Evolutionary conservation across 148 eudicot species (phyloP), one percentile per base, ranked within the genome.

Genomic region (Rhododendron williamsianum): DNA sequence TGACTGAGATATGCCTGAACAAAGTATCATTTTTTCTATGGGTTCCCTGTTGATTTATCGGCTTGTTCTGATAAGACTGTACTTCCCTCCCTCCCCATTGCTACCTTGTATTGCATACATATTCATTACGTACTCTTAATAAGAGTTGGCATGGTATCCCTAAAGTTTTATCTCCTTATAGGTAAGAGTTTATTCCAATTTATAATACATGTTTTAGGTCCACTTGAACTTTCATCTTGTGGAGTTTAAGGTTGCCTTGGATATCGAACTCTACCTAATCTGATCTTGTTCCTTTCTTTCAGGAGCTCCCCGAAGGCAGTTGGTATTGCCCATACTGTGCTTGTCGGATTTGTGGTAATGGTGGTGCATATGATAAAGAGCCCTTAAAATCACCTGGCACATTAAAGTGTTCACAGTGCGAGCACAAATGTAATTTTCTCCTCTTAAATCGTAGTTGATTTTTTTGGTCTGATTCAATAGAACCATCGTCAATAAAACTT

Each of bases 291-390:
- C 83, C 65, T 85, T 80, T 89, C 67, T 69, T 84, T 77, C 92
- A 97, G 99, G 98, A 97, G 78, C 87, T 97, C 76, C 99, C 99
- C 52, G 99, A 97, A 86, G 99, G 98, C 72, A 93, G 89, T 82
- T 97, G 99, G 99, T 94, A 97, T 87, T 97, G 99, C 87, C 83
- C 91, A 60, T 90, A 86, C 49, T 97, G 99, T 87, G 89, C 91
- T 74, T 97, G 99, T 89, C 90, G 88, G 85, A 85, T 91, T 80
- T 97, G 99, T 87, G 94, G 94, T 33, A 71, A 30, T 88, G 86
- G 90, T 84, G 91, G 91, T 25, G 98, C 92, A 76, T 78, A 86
- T 84, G 92, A 88, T 46, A 77, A 84, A 63, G 96, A 89, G 82
- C 54, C 83, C 85, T 86, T 89, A 9, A 82, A 85, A 74, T 73